Evolutionary conservation across 2,329 filamentous ascomycete species (phyloP).

Genomic region (Coccinonectria pachysandricola): DNA sequence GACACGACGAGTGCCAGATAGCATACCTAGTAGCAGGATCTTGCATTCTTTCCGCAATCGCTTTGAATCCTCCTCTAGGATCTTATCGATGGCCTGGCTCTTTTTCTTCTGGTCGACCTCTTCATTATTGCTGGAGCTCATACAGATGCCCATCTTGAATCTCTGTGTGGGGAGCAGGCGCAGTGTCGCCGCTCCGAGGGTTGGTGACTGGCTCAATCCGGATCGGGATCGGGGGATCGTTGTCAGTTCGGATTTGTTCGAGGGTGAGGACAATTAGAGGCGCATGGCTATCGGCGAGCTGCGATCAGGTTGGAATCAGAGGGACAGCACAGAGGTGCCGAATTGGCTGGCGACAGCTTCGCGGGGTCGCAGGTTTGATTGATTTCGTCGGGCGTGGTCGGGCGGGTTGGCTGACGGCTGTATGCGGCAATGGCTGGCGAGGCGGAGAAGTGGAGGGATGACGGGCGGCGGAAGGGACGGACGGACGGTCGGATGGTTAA

Average conservation of each 20-base stretch:
- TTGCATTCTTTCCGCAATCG: slow-evolving; percentile 96
- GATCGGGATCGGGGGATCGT: slow-evolving; percentile 3
- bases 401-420: slow-evolving; percentile 4
- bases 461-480: slow-evolving; percentile 9
- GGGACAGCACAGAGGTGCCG: too few species aligned
- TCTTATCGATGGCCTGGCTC: slow-evolving; percentile 90
- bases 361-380: slow-evolving; percentile 1
- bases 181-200: slow-evolving; percentile 7
- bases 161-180: slow-evolving; percentile 9
- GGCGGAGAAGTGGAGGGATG: slow-evolving; percentile 9
- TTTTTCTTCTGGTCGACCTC: slow-evolving; percentile 91
- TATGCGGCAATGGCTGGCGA: slow-evolving; percentile 10
- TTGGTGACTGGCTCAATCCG: slow-evolving; percentile 3
- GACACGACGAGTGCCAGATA: slow-evolving; percentile 4
- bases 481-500: slow-evolving; percentile 11
- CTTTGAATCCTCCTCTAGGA: slow-evolving; percentile 88
- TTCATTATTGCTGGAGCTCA: slow-evolving; percentile 79
- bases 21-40: slow-evolving; percentile 79
- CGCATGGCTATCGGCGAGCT: slow-evolving; percentile 15
- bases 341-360: too few species aligned
- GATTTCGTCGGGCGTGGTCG: slow-evolving; percentile 1
- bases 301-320: slow-evolving; percentile 5
- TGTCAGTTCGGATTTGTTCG: slow-evolving; percentile 10
- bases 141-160: slow-evolving; percentile 77
- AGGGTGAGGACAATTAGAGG: slow-evolving; percentile 12